Evolutionary conservation across 345 rosid genomes (phyloP).

Genomic region (Sisymbrium altissimum): DNA sequence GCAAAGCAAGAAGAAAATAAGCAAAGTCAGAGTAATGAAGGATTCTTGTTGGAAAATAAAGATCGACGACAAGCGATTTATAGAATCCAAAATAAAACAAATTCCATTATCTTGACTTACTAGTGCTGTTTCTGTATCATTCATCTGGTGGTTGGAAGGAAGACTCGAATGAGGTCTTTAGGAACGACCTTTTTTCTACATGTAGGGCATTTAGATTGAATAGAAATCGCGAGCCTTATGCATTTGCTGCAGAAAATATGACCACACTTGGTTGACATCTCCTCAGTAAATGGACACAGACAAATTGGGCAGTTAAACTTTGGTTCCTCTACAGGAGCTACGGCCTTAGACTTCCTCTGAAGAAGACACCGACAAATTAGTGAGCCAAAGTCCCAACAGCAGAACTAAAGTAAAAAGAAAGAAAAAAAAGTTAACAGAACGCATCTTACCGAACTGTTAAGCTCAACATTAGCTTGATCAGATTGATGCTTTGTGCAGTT

Average conservation of each 20-base stretch:
- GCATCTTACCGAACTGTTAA: constrained; percentile 17
- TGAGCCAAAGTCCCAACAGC: constrained; percentile 13
- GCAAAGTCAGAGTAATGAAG: background rate
- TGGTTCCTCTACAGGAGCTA: constrained; percentile 61
- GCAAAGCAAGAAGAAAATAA: background rate
- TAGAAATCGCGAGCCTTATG: constrained; percentile 54
- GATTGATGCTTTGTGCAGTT: constrained; percentile 4
- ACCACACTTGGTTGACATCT: constrained; percentile 88
- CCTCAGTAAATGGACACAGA: constrained; percentile 68
- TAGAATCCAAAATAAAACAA: background rate
- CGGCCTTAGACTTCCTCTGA: constrained; percentile 26
- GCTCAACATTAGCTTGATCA: constrained; percentile 15
- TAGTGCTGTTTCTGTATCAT: constrained; percentile 23
- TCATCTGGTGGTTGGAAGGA: constrained; percentile 72
- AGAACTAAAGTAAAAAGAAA: background rate
- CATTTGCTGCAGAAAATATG: constrained; percentile 89
- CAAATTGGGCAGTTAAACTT: constrained; percentile 90
- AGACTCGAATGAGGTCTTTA: constrained; percentile 75
- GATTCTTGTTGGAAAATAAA: background rate
- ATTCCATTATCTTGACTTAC: background rate
- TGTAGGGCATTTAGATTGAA: constrained; percentile 76
- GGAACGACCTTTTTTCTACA: constrained; percentile 70
- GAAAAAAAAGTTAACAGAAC: background rate
- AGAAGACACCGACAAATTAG: background rate
- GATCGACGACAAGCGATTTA: background rate